Base-by-base conservation (phyloP, 1,284 basidiomycete species). In the Ganoderma sinense region DNA sequence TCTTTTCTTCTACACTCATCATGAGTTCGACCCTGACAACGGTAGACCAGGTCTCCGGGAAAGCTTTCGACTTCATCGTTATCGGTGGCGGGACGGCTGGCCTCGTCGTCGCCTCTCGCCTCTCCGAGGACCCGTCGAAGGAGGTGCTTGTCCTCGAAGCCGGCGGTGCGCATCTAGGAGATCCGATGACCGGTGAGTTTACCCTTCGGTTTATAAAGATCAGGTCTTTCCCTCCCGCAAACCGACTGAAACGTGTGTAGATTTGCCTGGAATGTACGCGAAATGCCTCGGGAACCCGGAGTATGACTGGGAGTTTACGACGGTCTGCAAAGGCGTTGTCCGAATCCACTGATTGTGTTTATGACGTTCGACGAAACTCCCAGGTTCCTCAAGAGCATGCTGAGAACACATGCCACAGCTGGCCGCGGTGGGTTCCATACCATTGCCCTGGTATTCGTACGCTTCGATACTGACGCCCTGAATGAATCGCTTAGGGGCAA, bases 61-160 rank as follows among this genome's bases (percentile, higher is more conserved):
- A 63, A 33, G 62, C 45, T 29, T 63, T 63, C 62, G 62, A 63
- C 45, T 63, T 33, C 33, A 33, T 63, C 45, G 20, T 63, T 45
- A 18, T 63, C 11, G 62, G 62, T 31, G 62, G 62, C 18, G 67
- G 67, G 6, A 75, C 71, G 13, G 74, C 74, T 16, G 77, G 76
- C 7, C 72, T 78, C 13, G 74, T 75, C 20, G 60, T 80, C 20
- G 78, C 77, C 1, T 64, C 71, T 2, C 74, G 78, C 13, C 70
- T 79, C 40, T 65, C 74, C 23, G 76, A 78, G 51, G 76, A 79
- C 64, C 67, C 74, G 6, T 58, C 53, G 41, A 71, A 65, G 18
- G 72, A 82, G 2, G 82, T 84, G 20, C 74, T 81, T 23, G 80
- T 85, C 16, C 74, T 84, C n/a, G 83, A 84, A 74, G 83, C 82